phyloP scores from a whole-genome alignment of 768 basidiomycete species.

The Macrocybe gigantea region DNA sequence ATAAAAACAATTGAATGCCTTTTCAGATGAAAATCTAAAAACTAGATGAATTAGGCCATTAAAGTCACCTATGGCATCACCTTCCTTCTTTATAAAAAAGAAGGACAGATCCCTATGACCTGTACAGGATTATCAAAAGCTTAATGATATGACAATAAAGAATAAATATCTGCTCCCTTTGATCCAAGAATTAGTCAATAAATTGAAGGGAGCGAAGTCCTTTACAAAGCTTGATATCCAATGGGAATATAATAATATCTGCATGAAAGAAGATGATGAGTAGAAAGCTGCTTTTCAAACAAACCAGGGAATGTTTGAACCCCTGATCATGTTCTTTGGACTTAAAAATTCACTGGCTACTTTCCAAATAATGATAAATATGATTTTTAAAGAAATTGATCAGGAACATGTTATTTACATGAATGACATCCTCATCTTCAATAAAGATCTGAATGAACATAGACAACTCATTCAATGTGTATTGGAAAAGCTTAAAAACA shows the following conservation, averaged over 20 bases:
- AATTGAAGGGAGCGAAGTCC: slow-evolving; percentile 14
- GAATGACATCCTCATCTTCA: slow-evolving; percentile 34
- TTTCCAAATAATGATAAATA: slow-evolving; percentile 29
- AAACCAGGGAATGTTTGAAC: slow-evolving; percentile 28
- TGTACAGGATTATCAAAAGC: slow-evolving; percentile 23
- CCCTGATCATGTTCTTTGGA: slow-evolving; percentile 32
- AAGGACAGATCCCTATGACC: slow-evolving; percentile 16
- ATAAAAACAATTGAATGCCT: slow-evolving; percentile 18
- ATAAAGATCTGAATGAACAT: too few species aligned
- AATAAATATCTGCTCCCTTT: slow-evolving; percentile 25
- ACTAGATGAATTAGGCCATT: slow-evolving; percentile 15
- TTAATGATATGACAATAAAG: slow-evolving; percentile 26
- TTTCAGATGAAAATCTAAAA: slow-evolving; percentile 21
- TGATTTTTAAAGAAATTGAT: slow-evolving; percentile 23
- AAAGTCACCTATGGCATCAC: slow-evolving; percentile 17
- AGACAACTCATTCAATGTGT: too few species aligned
- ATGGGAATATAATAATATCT: slow-evolving; percentile 29
- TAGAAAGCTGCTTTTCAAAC: slow-evolving; percentile 35
- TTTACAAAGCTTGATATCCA: slow-evolving; percentile 34
- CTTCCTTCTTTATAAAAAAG: slow-evolving; percentile 20
- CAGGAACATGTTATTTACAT: slow-evolving; percentile 26
- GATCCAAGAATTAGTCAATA: slow-evolving; percentile 20
- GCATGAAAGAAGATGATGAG: slow-evolving; percentile 32
- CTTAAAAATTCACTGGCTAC: slow-evolving; percentile 26
- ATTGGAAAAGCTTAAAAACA: too few species aligned